Evolutionary conservation across 2,329 filamentous ascomycete species (phyloP), one percentile per base, ranked within the genome.

Genomic region (Exophiala dermatitidis): DNA sequence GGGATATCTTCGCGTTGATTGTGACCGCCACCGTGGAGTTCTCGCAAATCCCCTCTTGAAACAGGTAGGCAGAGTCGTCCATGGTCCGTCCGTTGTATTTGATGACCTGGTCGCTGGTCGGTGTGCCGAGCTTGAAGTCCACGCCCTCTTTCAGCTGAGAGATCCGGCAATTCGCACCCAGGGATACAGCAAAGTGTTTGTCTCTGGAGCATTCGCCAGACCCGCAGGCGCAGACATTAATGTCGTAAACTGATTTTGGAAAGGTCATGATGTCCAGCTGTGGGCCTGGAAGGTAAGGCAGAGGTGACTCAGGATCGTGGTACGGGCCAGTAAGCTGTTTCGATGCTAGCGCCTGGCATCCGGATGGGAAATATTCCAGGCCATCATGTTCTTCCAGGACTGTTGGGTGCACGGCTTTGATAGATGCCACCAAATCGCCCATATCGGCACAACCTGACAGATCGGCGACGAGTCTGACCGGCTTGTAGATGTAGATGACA

Each of bases 381-480:
- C 38, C 38, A 28, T 41, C 38, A 26, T 28, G 1, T 5, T 26
- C n/a, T 26, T 9, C 38, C 3, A 41, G 38, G 9, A 41, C 19
- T 10, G 38, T 26, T 4, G n/a, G 5, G 12, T 41, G 12, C 4
- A 28, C 7, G 38, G n/a, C 12, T 5, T 41, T 41, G 12, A 41
- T 41, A 5, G 38, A 7, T 4, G 6, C 4, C 5, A 41, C 38
- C 38, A 41, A 41, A 5, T 28, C 41, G 3, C 28, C 33, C n/a
- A 46, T 10, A 3, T 29, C 46, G 28, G 32, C 9, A 34, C 52
- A 54, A 3, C 4, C 26, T 2, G 29, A 38, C 36, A 47, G 30
- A 33, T 53, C 51, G n/a, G 30, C 40, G 5, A 46, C 12, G 31
- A 54, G 19, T 3, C 34, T 46, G 28, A n/a, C 28, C 26, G 51